Evolutionary conservation across 345 rosid species (phyloP), one percentile per base, ranked within the genome.

Genomic region (Isatis tinctoria): DNA sequence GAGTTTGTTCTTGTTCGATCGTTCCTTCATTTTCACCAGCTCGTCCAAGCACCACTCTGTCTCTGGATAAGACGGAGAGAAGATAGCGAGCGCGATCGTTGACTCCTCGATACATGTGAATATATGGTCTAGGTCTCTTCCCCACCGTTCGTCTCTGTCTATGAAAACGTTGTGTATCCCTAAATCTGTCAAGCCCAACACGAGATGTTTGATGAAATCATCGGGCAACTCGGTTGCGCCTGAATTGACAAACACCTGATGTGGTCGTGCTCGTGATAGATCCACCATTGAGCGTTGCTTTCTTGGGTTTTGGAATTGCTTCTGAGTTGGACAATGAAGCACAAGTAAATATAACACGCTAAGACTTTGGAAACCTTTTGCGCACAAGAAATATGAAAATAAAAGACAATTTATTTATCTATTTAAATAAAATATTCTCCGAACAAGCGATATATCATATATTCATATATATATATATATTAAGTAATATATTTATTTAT

Each of bases 11-110:
- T 62, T 28, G 17, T 27, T 39, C 12, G n/a, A 40, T 37, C 61
- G 32, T 36, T 72, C 69, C 47, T 41, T 72, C 70, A 59, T 74
- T 70, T 78, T 45, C 35, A 30, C 72, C 10, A 53, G 76, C 60
- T 41, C 69, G 61, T 72, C 61, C 69, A 72, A 36, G 61, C 76
- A 72, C 76, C 76, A 62, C 11, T 72, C 69, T 26, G 61, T 26
- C 41, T 49, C 61, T 20, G 69, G 56, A 59, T 61, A 62, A 7
- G 22, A 5, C 4, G 61, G 3, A 8, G 76, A 72, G 69, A 72
- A 72, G 76, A 72, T 27, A 51, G 10, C 68, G 3, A 72, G 62
- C 3, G 69, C 69, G 20, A 72, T 49, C 2, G 61, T 62, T 10
- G 69, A 72, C 33, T 72, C 62, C 30, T 72, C 62, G 8, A 72